A percentile compares a stretch with the other conserved stretches of the same genome.
These are phyloP conservation scores for Leersia perrieri DNA, from an alignment of 176 grass and related monocot species.

Conservation along the genomic window DNA sequence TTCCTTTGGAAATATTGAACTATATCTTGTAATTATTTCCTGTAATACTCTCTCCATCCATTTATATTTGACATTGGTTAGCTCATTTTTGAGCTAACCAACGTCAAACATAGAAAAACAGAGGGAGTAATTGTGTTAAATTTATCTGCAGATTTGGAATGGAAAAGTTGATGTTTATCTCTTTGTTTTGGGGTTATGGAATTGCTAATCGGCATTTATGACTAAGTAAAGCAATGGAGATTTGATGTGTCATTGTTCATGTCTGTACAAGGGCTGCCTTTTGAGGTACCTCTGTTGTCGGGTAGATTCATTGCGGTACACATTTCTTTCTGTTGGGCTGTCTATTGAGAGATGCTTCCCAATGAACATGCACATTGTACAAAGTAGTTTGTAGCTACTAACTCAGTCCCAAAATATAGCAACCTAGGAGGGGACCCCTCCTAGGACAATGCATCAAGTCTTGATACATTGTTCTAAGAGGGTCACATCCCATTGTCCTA, in stretches of 20 bases:
- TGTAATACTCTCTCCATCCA: no score
- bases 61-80: no score
- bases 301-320: slow-evolving; percentile 17
- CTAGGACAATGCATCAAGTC: no score
- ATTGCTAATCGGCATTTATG: background rate
- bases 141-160: slow-evolving; percentile 24
- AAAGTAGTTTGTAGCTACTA: slow-evolving; percentile 12
- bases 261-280: slow-evolving; percentile 26
- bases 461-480: no score
- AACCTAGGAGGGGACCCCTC: no score
- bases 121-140: slow-evolving; percentile 14
- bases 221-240: slow-evolving; percentile 2
- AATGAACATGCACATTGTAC: background rate
- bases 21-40: slow-evolving; percentile 18
- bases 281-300: background rate
- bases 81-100: no score
- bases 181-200: slow-evolving; percentile 11
- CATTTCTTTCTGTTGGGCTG: slow-evolving; percentile 37
- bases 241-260: slow-evolving; percentile 14
- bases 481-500: no score
- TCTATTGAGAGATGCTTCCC: slow-evolving; percentile 19
- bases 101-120: no score
- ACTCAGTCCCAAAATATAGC: no score
- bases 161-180: background rate
- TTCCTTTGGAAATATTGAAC: background rate